Evolutionary conservation across 2,329 filamentous ascomycete genomes (phyloP), one percentile per base, ranked within the genome.

Genomic region (Sphaerulina vaccinii): DNA sequence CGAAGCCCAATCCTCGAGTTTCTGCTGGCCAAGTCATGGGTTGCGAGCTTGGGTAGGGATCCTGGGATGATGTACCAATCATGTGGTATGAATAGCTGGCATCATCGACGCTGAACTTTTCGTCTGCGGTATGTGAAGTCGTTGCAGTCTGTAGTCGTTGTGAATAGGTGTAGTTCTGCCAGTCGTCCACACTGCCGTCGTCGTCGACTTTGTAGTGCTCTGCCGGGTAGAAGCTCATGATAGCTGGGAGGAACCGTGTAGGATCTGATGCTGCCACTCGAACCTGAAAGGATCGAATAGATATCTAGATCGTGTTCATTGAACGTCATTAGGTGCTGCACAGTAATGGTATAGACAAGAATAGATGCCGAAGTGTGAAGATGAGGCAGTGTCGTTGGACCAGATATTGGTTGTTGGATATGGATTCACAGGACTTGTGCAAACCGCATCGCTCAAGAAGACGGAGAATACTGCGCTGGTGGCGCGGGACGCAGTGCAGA

Each of bases 161-260:
- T 22, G 43, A 42, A 23, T 45, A 50, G 10, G 41, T 37, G 18
- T 55, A 55, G n/a, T 56, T 45, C 11, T 55, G 40, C 48, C 43
- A 51, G 16, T 49, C 42, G 16, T 46, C 46, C 47, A 52, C 54
- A 18, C 36, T 40, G 23, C 29, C 45, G 15, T 48, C 45, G 4
- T 48, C 27, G 54, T 47, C 22, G 40, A 33, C 49, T 52, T 33
- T 53, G 6, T 42, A 49, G 15, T 55, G 39, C 48, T 53, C 37
- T 46, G 46, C 46, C 4, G 52, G 55, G 33, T 54, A 57, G 47
- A 54, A 54, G 41, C 55, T 59, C 57, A 59, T 59, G 41, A 19
- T 52, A 10, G 15, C 35, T 46, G 50, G 48, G 41, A 47, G 39
- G 49, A 49, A 24, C 42, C 49, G 49, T 40, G 41, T 42, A 50